Base-by-base conservation (phyloP, 2,329 filamentous ascomycete species). In the Chaetomiaceae sp. region DNA sequence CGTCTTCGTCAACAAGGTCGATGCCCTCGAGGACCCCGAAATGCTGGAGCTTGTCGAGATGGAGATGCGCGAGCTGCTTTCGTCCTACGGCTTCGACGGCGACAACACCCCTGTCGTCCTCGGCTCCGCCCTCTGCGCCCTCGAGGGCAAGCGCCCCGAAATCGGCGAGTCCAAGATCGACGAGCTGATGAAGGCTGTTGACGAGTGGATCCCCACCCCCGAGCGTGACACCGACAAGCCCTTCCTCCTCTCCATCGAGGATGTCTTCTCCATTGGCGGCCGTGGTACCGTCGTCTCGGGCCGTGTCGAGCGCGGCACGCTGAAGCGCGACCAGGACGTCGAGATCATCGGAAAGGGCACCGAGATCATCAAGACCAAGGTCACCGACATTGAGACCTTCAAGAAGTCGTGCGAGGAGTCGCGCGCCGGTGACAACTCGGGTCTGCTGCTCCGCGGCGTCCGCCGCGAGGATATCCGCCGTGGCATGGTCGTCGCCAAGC, bases 11-110 rank as follows among this genome's bases (percentile, higher is more conserved):
- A 99, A 99, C 88, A 99, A 99, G 83, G 83, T 97, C 71, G 94
- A 99, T 73, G 89, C 91, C 62, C 84, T 99, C 59, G 92, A 97
- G 65, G 94, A 99, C 79, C 88, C 89, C 59, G 94, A 99, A 77
- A 99, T 99, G 94, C 83, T 99, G 84, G 94, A 99, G 79, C 89
- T 99, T 56, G 94, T 99, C 71, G 94, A 99, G 83, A 95, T 99
- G 88, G 94, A 99, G 80, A 99, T 99, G 94, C 90, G 94, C 69
- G 94, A 99, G 78, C 85, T 99, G 52, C 87, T 99, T 57, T 83
- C 69, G 67, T 87, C 85, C 65, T 99, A 99, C 75, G 91, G 91
- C 59, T 99, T 99, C 72, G 94, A 99, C 76, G 94, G 94, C 65
- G 95, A 99, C 67, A 89, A 97, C 52, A 99, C 94, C 47, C 94